Evolutionary conservation across 2,329 filamentous ascomycete species (phyloP).

Genomic region (Trichothecium sympodiale): DNA sequence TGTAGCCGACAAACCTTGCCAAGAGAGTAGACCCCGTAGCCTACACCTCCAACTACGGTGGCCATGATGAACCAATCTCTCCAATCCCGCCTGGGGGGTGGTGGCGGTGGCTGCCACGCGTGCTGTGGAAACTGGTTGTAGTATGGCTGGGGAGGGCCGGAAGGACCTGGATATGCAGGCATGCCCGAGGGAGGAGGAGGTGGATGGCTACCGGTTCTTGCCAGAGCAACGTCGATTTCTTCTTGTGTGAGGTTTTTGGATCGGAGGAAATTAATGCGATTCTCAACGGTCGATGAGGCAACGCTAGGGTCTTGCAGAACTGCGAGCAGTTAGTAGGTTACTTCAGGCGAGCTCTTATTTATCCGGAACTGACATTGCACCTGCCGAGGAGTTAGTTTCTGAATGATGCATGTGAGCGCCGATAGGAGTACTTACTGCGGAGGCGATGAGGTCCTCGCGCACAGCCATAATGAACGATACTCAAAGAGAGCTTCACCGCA

Average conservation of each 20-base stretch:
- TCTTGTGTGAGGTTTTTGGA: slow-evolving; percentile 96
- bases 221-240: slow-evolving; percentile 78
- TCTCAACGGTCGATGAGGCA: slow-evolving; percentile 79
- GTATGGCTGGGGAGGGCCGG: slow-evolving; percentile 30
- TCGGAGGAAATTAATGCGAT: slow-evolving; percentile 82
- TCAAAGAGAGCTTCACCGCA: too few relatives aligned
- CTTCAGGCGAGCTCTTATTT: not conserved
- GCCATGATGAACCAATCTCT: slow-evolving; percentile 99
- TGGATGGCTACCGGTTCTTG: slow-evolving; percentile 56
- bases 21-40: slow-evolving; percentile 79
- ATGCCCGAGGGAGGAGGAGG: slow-evolving; percentile 28
- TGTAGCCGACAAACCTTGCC: slow-evolving; percentile 53
- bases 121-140: slow-evolving; percentile 39
- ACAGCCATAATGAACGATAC: slow-evolving; percentile 55
- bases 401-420: slow-evolving; percentile 2
- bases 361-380: slow-evolving; percentile 28
- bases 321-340: slow-evolving; percentile 23
- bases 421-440: slow-evolving; percentile 46
- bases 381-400: slow-evolving; percentile 16
- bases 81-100: slow-evolving; percentile 77
- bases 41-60: slow-evolving; percentile 79
- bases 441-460: slow-evolving; percentile 84
- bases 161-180: slow-evolving; percentile 12
- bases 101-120: slow-evolving; percentile 47
- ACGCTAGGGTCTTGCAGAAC: slow-evolving; percentile 94